phyloP scores from a whole-genome alignment of 176 grass and related monocot genomes.

The Musa acuminata region DNA sequence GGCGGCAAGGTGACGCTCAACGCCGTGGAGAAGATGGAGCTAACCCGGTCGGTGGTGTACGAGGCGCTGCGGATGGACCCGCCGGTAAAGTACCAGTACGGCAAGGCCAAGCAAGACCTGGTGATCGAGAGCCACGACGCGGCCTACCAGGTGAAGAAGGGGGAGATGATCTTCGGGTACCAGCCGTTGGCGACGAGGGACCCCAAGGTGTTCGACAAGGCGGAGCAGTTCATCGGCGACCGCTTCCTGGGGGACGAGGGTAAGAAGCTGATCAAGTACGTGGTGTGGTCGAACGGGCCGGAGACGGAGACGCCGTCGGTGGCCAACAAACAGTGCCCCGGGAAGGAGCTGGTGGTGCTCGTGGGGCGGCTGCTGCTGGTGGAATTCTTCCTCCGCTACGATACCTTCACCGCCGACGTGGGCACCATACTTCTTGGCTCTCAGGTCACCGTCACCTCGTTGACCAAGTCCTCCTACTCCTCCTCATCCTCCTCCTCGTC shows the following conservation, averaged over 20 bases:
- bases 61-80: slow-evolving; percentile 60
- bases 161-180: slow-evolving; percentile 72
- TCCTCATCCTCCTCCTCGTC: neutral
- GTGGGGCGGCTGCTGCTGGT: slow-evolving; percentile 54
- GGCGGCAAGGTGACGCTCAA: slow-evolving; percentile 36
- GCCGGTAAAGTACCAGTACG: slow-evolving; percentile 74
- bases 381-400: slow-evolving; percentile 65
- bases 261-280: slow-evolving; percentile 53
- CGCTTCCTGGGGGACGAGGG: slow-evolving; percentile 55
- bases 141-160: slow-evolving; percentile 38
- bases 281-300: slow-evolving; percentile 56
- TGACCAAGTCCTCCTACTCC: slow-evolving; percentile 44
- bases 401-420: slow-evolving; percentile 42
- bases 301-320: slow-evolving; percentile 48
- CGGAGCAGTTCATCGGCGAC: slow-evolving; percentile 46
- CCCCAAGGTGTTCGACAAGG: slow-evolving; percentile 40
- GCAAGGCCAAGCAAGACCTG: slow-evolving; percentile 46
- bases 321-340: slow-evolving; percentile 60
- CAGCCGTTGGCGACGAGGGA: slow-evolving; percentile 54
- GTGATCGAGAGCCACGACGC: slow-evolving; percentile 50
- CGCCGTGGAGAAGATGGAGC: slow-evolving; percentile 60
- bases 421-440: slow-evolving; percentile 28
- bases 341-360: slow-evolving; percentile 56
- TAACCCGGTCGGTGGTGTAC: slow-evolving; percentile 57
- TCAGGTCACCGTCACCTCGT: slow-evolving; percentile 32